Evolutionary conservation across 1,284 basidiomycete species (phyloP), one percentile per base, ranked within the genome.

Genomic region (Ustilago curta): DNA sequence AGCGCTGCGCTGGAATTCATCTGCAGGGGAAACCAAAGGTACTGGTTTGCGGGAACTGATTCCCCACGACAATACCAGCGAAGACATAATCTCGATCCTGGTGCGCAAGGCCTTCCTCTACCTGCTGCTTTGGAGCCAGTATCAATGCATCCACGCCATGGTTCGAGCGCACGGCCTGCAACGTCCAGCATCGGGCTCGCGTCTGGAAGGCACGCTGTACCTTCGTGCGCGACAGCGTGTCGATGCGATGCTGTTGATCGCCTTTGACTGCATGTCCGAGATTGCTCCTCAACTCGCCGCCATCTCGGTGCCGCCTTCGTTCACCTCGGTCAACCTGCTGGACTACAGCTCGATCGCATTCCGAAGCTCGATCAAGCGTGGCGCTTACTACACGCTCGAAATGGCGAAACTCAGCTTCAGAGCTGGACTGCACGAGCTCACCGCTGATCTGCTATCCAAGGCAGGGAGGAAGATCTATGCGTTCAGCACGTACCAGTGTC

Each of bases 261-360:
- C 61, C 11, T 21, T 73, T 6, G 65, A 69, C 49, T 61, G 61
- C 48, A 67, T 69, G 49, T 55, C 61, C 18, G 61, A 69, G 25
- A 55, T 65, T 27, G 60, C 57, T 9, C 65, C 65, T 16, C 70
- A 73, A 47, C 61, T 73, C 11, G 70, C 61, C 4, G 55, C 67
- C 16, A 57, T 70, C 44, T 42, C 57, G 40, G 61, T 70, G 27
- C 61, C 67, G 21, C 60, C 60, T 8, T 49, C 60, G 14, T 64
- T 56, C 29, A 49, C 61, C 0, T 61, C 65, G 8, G 58, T 65
- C 42, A 64, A 73, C 21, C 39, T 73, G 65, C 56, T 73, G 2
- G 61, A 69, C 32, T 73, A 61, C 44, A 69, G 65, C 61, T 64
- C 65, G 31, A 73, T 73, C 31, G 70, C 65, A 2, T 69, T 73